phyloP scores from a whole-genome alignment of 176 grass and related monocot genomes.

The Musa schizocarpa region DNA sequence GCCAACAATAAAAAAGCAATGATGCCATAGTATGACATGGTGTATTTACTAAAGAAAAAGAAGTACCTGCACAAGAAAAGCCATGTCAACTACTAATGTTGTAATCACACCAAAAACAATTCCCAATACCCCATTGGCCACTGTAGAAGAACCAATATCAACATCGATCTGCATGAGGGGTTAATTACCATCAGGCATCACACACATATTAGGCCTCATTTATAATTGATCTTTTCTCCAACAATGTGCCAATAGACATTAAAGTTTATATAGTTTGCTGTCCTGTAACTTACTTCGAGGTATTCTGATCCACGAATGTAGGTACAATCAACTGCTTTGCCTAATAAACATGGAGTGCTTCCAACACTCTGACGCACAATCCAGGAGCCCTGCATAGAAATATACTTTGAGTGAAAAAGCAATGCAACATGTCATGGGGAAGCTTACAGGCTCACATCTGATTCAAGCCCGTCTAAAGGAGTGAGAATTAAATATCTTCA shows the following conservation, averaged over 20 bases:
- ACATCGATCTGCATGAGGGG: conserved; percentile 70
- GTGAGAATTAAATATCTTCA: background rate
- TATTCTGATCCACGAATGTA: conserved; percentile 86
- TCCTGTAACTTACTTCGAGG: conserved; percentile 49
- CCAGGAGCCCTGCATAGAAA: conserved; percentile 64
- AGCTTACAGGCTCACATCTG: too few species aligned
- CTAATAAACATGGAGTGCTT: conserved; percentile 86
- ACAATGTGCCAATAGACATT: background rate
- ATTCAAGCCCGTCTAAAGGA: background rate
- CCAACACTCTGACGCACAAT: conserved; percentile 98
- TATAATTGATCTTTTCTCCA: background rate
- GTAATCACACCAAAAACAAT: conserved; percentile 84
- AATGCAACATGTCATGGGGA: background rate
- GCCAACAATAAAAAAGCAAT: background rate
- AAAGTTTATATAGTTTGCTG: background rate
- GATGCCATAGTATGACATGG: background rate
- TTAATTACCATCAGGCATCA: conserved; percentile 24
- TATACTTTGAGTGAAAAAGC: background rate
- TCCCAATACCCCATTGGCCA: conserved; percentile 92
- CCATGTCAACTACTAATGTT: conserved; percentile 94
- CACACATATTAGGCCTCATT: background rate
- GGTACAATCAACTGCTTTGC: conserved; percentile 90
- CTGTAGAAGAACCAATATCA: conserved; percentile 94
- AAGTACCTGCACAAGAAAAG: conserved; percentile 92
- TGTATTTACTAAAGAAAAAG: background rate